Conservation (phyloP, 2,329 filamentous ascomycete genomes). For the Alternaria hordeiaustralica region DNA sequence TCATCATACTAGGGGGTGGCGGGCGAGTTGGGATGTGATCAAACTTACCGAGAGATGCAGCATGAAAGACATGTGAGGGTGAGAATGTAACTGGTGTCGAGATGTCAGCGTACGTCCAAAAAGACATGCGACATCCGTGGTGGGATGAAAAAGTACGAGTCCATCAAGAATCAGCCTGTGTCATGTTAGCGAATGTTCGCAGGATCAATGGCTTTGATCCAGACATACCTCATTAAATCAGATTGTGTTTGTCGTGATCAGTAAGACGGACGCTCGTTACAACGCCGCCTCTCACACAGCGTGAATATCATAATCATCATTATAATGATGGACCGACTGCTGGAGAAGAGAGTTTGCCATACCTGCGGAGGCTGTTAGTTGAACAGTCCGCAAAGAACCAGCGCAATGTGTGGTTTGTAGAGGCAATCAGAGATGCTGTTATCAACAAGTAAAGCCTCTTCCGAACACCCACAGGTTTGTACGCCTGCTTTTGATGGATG, state of each 20-base stretch:
- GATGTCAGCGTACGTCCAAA: slow-evolving; percentile 31
- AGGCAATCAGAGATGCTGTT: slow-evolving; percentile 70
- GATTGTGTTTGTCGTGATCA: slow-evolving; percentile 70
- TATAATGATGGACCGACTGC: slow-evolving; percentile 54
- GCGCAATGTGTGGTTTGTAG: slow-evolving; percentile 8
- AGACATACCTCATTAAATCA: slow-evolving; percentile 71
- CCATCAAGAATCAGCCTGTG: slow-evolving; percentile 49
- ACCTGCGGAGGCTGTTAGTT: slow-evolving; percentile 40
- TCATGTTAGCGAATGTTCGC: slow-evolving; percentile 27
- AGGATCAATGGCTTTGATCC: not conserved
- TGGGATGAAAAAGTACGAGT: slow-evolving; percentile 23
- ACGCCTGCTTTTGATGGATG: slow-evolving; percentile 64
- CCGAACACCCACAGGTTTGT: slow-evolving; percentile 68
- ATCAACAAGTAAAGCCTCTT: slow-evolving; percentile 68
- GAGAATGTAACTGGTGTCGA: slow-evolving; percentile 8
- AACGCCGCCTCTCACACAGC: slow-evolving; percentile 68
- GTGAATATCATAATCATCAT: slow-evolving; percentile 74
- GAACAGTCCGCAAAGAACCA: slow-evolving; percentile 7
- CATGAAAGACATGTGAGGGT: not conserved
- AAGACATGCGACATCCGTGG: slow-evolving; percentile 11
- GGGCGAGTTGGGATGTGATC: not conserved
- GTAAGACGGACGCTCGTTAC: slow-evolving; percentile 57
- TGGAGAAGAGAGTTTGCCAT: slow-evolving; percentile 32
- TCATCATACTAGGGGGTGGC: slow-evolving; percentile 59
- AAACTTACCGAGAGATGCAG: slow-evolving; percentile 22